Percentiles rank a stretch among this genome's conserved stretches.
Conservation (phyloP, 805 yeast species). For the Wickerhamiella parazyma region DNA sequence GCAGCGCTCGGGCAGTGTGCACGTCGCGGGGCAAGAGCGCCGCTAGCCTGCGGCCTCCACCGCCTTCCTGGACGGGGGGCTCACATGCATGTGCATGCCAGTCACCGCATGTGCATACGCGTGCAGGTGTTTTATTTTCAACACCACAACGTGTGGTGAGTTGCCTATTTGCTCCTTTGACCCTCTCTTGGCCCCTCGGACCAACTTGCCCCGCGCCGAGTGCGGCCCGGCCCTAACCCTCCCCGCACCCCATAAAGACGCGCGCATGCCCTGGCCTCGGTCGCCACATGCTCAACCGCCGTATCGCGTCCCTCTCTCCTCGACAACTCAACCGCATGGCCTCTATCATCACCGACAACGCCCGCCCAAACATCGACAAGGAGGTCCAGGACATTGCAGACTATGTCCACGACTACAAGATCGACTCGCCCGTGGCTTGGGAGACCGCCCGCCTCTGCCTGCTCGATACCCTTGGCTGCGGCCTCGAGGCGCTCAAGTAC, state of each 20-base stretch:
- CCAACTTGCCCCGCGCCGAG: not conserved
- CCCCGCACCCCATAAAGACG: constrained; percentile 1
- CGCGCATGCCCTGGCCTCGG: not conserved
- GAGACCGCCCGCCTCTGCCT: constrained; percentile 44
- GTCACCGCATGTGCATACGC: no score
- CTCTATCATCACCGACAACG: constrained; percentile 31
- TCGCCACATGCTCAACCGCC: constrained; percentile 2
- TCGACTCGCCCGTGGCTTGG: constrained; percentile 35
- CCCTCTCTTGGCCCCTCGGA: no score
- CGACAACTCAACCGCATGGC: constrained; percentile 6
- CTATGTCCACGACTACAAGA: constrained; percentile 35
- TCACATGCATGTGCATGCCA: no score
- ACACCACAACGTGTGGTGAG: no score
- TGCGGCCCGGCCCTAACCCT: constrained; percentile 4
- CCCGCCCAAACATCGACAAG: constrained; percentile 38
- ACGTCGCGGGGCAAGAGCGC: no score
- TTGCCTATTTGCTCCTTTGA: no score
- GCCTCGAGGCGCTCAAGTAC: constrained; percentile 43
- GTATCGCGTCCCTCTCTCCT: not conserved
- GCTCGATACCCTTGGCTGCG: constrained; percentile 47
- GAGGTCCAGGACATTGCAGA: constrained; percentile 37
- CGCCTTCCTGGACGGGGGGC: no score
- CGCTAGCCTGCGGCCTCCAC: no score
- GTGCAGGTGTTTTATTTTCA: no score
- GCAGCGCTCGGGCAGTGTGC: no score